Percentiles rank a stretch among this genome's conserved stretches.
Evolutionary conservation across 768 basidiomycete species (phyloP).

Genomic region (Rhizopogon vesiculosus): DNA sequence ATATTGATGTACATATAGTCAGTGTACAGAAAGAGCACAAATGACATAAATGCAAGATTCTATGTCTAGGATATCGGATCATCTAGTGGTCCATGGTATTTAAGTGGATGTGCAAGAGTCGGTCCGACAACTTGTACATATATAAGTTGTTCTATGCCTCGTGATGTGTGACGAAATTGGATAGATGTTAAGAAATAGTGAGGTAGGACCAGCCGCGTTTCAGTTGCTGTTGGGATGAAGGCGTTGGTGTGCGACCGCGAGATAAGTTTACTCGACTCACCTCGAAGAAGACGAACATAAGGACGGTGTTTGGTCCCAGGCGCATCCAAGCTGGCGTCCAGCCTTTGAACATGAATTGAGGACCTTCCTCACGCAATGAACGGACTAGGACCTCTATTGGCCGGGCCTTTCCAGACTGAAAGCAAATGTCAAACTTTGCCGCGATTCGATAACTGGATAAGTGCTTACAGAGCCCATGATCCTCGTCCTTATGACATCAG

Average conservation of each 20-base stretch:
- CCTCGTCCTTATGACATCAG: constrained; percentile 71
- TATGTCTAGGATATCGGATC: not conserved
- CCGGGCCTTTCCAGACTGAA: constrained; percentile 46
- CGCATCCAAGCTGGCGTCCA: constrained; percentile 89
- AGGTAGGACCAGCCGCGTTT: constrained; percentile 52
- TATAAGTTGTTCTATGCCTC: not conserved
- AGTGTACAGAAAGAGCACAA: not conserved
- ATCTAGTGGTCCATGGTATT: not conserved
- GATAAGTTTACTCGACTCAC: constrained; percentile 31
- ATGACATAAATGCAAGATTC: not conserved
- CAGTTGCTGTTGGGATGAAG: constrained; percentile 49
- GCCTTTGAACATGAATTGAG: constrained; percentile 78
- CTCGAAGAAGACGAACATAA: constrained; percentile 85
- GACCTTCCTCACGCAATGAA: constrained; percentile 70
- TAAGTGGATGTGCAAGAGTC: not conserved
- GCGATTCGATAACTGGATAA: not conserved
- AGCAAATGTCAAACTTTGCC: constrained; percentile 2
- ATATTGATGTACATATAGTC: not conserved
- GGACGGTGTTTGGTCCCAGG: constrained; percentile 76
- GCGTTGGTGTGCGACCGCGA: not conserved
- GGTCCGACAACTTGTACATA: not conserved
- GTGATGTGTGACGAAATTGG: not conserved
- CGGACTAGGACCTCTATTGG: constrained; percentile 48
- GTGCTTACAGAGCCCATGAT: constrained; percentile 68
- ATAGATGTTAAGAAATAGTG: not conserved